Evolutionary conservation across 768 basidiomycete genomes (phyloP).

Genomic region (Mycena haematopus): DNA sequence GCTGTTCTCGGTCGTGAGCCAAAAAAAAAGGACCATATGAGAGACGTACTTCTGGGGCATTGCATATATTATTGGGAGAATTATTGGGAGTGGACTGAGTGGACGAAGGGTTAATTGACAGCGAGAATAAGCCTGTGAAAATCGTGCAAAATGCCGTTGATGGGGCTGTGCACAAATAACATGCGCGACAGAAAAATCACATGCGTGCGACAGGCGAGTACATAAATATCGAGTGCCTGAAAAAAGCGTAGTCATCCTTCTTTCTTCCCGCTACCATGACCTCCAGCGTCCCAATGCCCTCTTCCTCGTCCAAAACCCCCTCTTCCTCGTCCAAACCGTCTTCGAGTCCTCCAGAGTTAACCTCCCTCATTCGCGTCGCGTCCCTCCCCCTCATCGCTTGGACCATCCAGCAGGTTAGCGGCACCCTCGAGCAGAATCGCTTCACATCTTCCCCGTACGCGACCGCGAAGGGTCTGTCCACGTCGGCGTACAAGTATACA

Average conservation of each 20-base stretch:
- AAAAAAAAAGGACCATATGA: no score
- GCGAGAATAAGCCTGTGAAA: no score
- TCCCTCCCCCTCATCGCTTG: conserved; percentile 77
- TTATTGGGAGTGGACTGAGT: no score
- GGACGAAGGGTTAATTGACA: no score
- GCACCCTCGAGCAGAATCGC: conserved; percentile 61
- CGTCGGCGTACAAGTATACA: conserved; percentile 63
- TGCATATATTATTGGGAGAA: no score
- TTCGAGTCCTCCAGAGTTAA: conserved; percentile 57
- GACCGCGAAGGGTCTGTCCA: conserved; percentile 66
- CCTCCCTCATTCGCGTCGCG: conserved; percentile 65
- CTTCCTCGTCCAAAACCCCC: conserved; percentile 11
- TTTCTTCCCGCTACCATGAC: conserved; percentile 22
- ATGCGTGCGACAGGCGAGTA: background rate
- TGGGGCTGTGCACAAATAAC: no score
- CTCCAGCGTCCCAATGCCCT: conserved; percentile 28
- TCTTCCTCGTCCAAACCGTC: conserved; percentile 14
- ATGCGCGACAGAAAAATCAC: conserved; percentile 3
- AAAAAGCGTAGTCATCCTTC: conserved; percentile 11
- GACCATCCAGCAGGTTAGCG: conserved; percentile 64
- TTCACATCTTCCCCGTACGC: conserved; percentile 71
- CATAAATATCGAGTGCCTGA: conserved; percentile 1
- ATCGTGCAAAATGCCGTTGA: conserved; percentile 1
- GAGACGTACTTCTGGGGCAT: no score
- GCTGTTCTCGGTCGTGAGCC: no score